Percentiles rank a stretch among this genome's conserved stretches.
phyloP scores from a whole-genome alignment of 148 eudicot species.

The Vaccinium myrtillus region DNA sequence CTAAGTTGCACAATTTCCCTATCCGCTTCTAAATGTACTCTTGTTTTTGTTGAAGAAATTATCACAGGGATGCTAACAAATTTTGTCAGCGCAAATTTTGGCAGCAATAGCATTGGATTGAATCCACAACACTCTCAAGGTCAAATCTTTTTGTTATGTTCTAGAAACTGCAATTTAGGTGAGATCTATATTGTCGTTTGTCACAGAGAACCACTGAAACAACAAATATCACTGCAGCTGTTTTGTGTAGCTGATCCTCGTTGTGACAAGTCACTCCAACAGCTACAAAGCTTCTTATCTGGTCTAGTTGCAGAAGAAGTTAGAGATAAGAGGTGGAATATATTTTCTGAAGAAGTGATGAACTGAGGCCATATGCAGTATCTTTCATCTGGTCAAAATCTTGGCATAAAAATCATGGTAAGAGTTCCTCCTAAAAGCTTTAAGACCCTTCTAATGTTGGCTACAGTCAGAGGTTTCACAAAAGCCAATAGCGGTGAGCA shows the following conservation, averaged over 20 bases:
- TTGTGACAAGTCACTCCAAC: constrained; percentile 94
- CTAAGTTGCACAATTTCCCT: background rate
- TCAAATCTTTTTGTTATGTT: constrained; percentile 22
- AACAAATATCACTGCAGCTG: constrained; percentile 52
- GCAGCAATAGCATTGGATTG: constrained; percentile 91
- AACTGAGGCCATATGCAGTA: background rate
- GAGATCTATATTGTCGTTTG: background rate
- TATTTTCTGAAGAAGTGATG: constrained; percentile 70
- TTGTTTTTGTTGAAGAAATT: constrained; percentile 64
- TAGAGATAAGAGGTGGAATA: constrained; percentile 83
- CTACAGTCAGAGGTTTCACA: background rate
- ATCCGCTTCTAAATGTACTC: constrained; percentile 11
- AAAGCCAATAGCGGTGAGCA: no score
- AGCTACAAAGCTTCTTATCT: constrained; percentile 84
- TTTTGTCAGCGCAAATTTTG: constrained; percentile 87
- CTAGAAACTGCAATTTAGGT: background rate
- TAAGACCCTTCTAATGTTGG: background rate
- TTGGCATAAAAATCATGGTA: background rate
- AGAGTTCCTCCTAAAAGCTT: background rate
- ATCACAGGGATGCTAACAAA: constrained; percentile 95
- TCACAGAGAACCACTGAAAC: background rate
- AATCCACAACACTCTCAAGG: constrained; percentile 95
- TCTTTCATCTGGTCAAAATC: background rate
- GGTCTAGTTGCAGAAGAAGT: constrained; percentile 83
- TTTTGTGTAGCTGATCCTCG: constrained; percentile 83